Base-by-base conservation (phyloP, 2,329 filamentous ascomycete species). In the Tolypocladium pustulatum region DNA sequence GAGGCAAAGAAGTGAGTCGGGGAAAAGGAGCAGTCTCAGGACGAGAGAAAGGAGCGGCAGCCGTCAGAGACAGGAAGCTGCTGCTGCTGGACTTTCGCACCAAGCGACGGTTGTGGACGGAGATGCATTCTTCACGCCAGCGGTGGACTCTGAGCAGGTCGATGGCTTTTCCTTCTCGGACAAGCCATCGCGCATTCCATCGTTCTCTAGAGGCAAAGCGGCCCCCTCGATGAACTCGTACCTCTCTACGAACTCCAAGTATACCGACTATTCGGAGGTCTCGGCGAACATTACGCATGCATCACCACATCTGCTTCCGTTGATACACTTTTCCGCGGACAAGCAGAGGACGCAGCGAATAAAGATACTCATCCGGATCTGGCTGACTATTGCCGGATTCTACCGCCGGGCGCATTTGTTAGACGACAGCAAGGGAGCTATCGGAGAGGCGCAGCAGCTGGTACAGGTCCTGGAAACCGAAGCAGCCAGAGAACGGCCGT, bases 381-480 rank as follows among this genome's bases (percentile, higher is more conserved):
- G 94, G 94, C 78, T 97, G 10, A 88, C 94, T 69, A 91, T 97
- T 61, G 88, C 91, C 2, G 88, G 88, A 0, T 86, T 97, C 63
- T 99, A 97, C 69, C 84, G 91, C 34, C 84, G 91, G 57, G 90
- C 93, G 9, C 83, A 82, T 10, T 85, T 95, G 76, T 84, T 85
- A 58, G 87, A 92, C 25, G 93, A 97, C 69, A 86, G 89, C 15
- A 84, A 83, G 65, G 89, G 87, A 57, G 91, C 93, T 8, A 83
- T 92, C 34, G 81, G 85, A 13, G 94, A 97, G 76, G 94, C 93
- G 1, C 80, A 85, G 60, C 89, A 89, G 68, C 80, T 96, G 40
- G 86, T 91, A 1, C 80, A 87, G 63, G 76, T 75, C 0, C 79
- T 96, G 13, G 90, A 96, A 71, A 72, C 76, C 0, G 85, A 92